These are phyloP conservation scores for Alternaria sp. DNA, from an alignment of 2,329 filamentous ascomycete genomes.

Conservation along the genomic window DNA sequence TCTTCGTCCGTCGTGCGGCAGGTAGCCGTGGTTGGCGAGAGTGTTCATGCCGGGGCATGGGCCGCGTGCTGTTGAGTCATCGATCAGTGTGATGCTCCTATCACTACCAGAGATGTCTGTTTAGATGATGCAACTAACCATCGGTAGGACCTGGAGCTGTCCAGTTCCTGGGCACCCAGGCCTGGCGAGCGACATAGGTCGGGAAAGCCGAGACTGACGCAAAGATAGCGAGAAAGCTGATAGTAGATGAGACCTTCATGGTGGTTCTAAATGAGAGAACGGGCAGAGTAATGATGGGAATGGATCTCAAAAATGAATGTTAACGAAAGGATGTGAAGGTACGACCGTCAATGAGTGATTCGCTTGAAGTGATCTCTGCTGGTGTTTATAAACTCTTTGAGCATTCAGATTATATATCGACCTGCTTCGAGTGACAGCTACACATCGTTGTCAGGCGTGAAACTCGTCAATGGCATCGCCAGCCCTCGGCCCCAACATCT, in stretches of 20 bases:
- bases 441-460: neutral
- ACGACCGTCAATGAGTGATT: neutral
- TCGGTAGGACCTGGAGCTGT: constrained; percentile 7
- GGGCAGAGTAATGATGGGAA: neutral
- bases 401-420: neutral
- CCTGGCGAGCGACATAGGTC: constrained; percentile 4
- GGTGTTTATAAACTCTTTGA: neutral
- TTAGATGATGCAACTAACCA: neutral
- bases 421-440: neutral
- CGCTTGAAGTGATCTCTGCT: neutral
- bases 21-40: neutral
- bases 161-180: constrained; percentile 7
- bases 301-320: neutral
- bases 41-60: neutral
- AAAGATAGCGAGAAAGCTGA: neutral
- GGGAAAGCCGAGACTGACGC: constrained; percentile 6
- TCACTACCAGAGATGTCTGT: neutral
- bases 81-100: rapidly evolving
- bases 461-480: neutral
- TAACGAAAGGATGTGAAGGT: neutral
- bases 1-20: neutral
- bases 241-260: neutral
- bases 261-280: neutral
- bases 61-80: neutral
- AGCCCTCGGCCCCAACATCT: neutral